Evolutionary conservation across 495 filamentous ascomycete genomes (phyloP), one percentile per base, ranked within the genome.

Genomic region (Neurospora pannonica): DNA sequence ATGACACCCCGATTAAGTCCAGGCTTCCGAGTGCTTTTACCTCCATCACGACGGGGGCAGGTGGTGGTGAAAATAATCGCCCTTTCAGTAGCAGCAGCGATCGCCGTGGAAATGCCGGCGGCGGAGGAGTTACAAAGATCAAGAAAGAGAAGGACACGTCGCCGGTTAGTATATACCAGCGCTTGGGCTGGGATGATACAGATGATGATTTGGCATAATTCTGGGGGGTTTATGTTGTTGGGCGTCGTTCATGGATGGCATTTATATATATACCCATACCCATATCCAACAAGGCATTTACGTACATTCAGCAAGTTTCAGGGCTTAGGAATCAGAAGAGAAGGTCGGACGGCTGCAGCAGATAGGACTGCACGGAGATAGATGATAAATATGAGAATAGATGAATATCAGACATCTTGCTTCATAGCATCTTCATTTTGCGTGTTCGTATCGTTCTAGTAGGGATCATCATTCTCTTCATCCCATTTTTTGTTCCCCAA

Each of bases 161-260:
- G 21, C 38, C 10, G n/a, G 21, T 76, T 70, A 77, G 73, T 42
- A 92, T 97, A 69, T 97, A 92, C 78, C 88, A 91, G 80, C 83
- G 84, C 42, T 79, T 96, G 70, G 92, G 94, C 69, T 93, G 94
- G 94, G 91, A 95, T 76, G 79, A 78, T 72, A 77, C 76, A 24
- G 70, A 78, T 79, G 79, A 79, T 73, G 79, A 78, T 40, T 70
- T 77, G 60, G 42, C 73, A 76, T 77, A 72, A 75, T 11, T n/a
- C 15, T 17, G 39, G 39, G 15, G 40, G 17, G 1, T 6, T 19
- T 19, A 19, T 8, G 40, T 19, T 42, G 39, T 19, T 17, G 39
- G 19, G 19, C n/a, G 21, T 54, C 10, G 21, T 54, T 54, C 46
- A 19, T 19, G 0, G 3, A 21, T 7, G 54, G 7, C 54, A 62